These are phyloP conservation scores for Penicillium parvum DNA, from an alignment of 495 filamentous ascomycete species.

Conservation along the genomic window DNA sequence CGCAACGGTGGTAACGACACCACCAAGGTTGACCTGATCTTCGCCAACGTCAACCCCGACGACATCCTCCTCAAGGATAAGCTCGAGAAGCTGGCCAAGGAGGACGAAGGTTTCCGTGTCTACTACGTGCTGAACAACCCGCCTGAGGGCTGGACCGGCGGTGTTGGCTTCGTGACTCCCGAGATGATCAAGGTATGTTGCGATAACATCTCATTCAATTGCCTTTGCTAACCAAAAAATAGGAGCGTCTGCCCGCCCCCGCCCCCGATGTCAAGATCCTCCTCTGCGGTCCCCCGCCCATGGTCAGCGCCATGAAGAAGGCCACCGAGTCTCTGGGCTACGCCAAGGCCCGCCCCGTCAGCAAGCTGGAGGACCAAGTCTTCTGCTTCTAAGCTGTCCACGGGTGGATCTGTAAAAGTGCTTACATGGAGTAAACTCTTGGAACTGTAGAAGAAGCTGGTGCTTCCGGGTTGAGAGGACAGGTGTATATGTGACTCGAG, in stretches of 20 bases:
- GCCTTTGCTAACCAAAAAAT: conserved; percentile 11
- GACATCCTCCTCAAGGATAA: conserved; percentile 93
- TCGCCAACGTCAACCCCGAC: conserved; percentile 89
- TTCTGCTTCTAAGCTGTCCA: conserved; percentile 95
- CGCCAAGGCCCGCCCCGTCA: conserved; percentile 85
- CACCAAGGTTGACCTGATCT: conserved; percentile 89
- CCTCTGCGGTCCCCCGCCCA: conserved; percentile 94
- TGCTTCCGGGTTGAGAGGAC: neutral
- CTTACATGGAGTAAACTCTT: neutral
- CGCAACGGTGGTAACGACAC: conserved; percentile 65
- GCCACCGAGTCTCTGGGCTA: conserved; percentile 82
- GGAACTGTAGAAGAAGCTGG: neutral
- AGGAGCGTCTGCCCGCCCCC: conserved; percentile 79
- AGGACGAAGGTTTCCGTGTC: conserved; percentile 76
- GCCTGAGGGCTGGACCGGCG: conserved; percentile 81
- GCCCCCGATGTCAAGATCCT: conserved; percentile 88
- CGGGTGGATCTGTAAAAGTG: too few species aligned
- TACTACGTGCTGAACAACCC: conserved; percentile 97
- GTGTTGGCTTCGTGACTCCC: conserved; percentile 86
- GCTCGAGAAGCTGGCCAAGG: conserved; percentile 68
- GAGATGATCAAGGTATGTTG: conserved; percentile 87
- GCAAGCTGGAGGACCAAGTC: conserved; percentile 96
- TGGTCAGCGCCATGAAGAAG: conserved; percentile 98
- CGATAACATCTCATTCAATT: neutral
- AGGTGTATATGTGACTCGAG: conserved; percentile 1